Evolutionary conservation across 73 alveolate genomes (phyloP).

Genomic region (Diophrys appendiculata): DNA sequence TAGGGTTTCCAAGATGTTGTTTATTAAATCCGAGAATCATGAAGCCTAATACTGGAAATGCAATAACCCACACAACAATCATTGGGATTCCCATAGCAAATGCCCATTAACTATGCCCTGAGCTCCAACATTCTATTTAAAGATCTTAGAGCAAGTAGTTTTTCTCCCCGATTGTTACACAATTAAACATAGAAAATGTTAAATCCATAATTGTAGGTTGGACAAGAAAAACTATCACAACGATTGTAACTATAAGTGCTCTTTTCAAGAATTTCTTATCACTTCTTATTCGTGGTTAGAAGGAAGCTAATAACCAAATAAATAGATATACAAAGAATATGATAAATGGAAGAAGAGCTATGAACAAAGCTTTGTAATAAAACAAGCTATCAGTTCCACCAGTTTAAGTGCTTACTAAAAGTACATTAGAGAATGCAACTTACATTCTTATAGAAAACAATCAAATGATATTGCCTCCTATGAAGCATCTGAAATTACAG

Average conservation of each 20-base stretch:
- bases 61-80: constrained; percentile 22
- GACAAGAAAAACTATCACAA: constrained; percentile 11
- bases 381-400: neutral
- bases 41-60: constrained; percentile 3
- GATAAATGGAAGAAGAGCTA: constrained; percentile 11
- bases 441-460: constrained; percentile 18
- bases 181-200: constrained; percentile 1
- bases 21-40: neutral
- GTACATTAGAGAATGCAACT: neutral
- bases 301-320: constrained; percentile 1
- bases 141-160: neutral
- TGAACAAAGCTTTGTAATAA: constrained; percentile 9
- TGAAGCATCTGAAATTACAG: neutral
- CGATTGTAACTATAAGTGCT: neutral
- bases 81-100: constrained; percentile 2
- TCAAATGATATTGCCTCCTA: constrained; percentile 15
- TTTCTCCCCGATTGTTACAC: neutral
- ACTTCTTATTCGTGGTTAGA: neutral
- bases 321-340: neutral
- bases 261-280: neutral
- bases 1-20: neutral
- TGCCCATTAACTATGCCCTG: constrained; percentile 1
- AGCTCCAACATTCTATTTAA: neutral
- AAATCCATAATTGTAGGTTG: constrained; percentile 15
- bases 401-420: neutral